phyloP scores from a whole-genome alignment of 2,329 filamentous ascomycete species.

The Xylariaceae sp. region DNA sequence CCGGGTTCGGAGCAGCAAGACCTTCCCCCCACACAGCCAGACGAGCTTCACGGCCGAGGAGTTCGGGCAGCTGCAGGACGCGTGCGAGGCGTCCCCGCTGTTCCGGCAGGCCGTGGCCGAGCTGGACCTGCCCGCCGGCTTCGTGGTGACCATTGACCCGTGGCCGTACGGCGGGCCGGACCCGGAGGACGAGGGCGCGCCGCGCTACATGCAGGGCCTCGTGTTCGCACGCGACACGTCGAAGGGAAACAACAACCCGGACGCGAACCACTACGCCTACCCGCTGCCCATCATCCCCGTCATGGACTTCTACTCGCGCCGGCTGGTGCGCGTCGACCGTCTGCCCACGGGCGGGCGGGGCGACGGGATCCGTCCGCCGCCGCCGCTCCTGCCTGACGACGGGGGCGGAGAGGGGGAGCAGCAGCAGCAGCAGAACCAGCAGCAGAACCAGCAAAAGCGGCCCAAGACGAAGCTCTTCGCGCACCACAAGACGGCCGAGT shows the following conservation, averaged over 20 bases:
- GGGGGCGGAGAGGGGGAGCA: too few species aligned
- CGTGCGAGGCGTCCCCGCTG: slow-evolving; percentile 33
- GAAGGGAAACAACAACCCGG: slow-evolving; percentile 31
- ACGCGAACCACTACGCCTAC: slow-evolving; percentile 57
- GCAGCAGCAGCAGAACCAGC: too few species aligned
- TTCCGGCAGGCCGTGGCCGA: slow-evolving; percentile 41
- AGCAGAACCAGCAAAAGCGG: too few species aligned
- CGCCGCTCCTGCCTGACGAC: slow-evolving; percentile 5
- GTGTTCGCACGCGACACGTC: slow-evolving; percentile 38
- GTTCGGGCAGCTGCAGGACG: slow-evolving; percentile 32
- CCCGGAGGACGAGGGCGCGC: slow-evolving; percentile 29
- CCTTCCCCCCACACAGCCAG: slow-evolving; percentile 24
- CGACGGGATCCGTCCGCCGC: slow-evolving; percentile 35
- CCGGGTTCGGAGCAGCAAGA: slow-evolving; percentile 21
- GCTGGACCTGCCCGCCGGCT: slow-evolving; percentile 37
- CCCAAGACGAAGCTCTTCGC: slow-evolving; percentile 40
- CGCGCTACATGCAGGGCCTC: slow-evolving; percentile 42
- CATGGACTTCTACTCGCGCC: slow-evolving; percentile 48
- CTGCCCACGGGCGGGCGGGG: slow-evolving; percentile 40
- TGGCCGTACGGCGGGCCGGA: slow-evolving; percentile 60
- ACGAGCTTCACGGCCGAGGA: slow-evolving; percentile 33
- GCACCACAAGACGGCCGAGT: slow-evolving; percentile 32
- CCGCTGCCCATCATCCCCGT: slow-evolving; percentile 53
- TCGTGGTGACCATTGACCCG: slow-evolving; percentile 39
- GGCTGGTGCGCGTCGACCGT: slow-evolving; percentile 50